Evolutionary conservation across 2,329 filamentous ascomycete species (phyloP), one percentile per base, ranked within the genome.

Genomic region (Pestalotiopsis sp.): DNA sequence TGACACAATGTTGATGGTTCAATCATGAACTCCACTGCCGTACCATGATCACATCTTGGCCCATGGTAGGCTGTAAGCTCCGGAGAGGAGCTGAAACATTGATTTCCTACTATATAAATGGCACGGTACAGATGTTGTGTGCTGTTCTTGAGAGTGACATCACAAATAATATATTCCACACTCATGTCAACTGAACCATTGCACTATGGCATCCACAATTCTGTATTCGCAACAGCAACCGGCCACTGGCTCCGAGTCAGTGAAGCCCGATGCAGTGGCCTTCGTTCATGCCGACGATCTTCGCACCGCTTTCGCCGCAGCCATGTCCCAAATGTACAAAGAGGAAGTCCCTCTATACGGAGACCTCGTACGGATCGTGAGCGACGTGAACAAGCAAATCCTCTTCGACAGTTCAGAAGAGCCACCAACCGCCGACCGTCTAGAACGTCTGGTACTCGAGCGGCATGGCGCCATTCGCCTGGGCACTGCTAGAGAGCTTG

Each of bases 401-500:
- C 17, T 52, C 7, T 52, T n/a, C 11, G 3, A 9, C 6, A 52
- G 12, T 23, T 12, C 45, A 4, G 12, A 4, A n/a, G 45, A 4
- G 2, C 25, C 36, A 17, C 38, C 52, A 3, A 62, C 56, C 13
- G 23, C 62, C 9, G 67, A 65, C 11, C 9, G 17, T 3, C 20
- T 67, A 0, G 65, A 69, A 4, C 68, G 68, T 4, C 59, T 71
- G 27, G 45, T 38, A 3, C 61, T 71, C 2, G 70, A 71, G 59
- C 38, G 70, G 1, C 81, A 83, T 65, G 81, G 81, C 11, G 81
- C 81, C 25, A 82, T 83, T 57, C 76, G 81, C 1, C 75, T 83
- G 1, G 81, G 81, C 7, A 82, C 76, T 2, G 61, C 75, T 4
- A 64, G 76, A 20, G 81, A 83, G 65, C 72, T 83, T 5, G 70